Percentiles rank a stretch among this genome's conserved stretches.
These are phyloP conservation scores for Phylloporus rhodoxanthus DNA, from an alignment of 768 basidiomycete genomes.

Conservation along the genomic window DNA sequence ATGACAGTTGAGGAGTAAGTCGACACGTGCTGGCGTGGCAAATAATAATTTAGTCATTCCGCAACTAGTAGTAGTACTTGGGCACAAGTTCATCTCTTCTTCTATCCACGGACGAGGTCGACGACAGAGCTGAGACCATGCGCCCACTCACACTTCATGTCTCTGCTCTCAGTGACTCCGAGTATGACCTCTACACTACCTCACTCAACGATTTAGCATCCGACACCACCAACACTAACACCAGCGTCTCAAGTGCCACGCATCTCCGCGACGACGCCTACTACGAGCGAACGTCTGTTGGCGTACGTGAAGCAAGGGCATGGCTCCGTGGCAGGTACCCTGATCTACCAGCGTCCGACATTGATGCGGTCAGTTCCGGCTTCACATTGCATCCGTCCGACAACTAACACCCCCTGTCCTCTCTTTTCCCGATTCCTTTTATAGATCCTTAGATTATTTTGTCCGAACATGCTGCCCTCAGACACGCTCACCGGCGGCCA, in stretches of 20 bases:
- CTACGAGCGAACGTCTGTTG: constrained; percentile 50
- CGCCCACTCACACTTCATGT: constrained; percentile 63
- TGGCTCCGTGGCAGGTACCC: constrained; percentile 72
- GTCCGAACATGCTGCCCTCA: constrained; percentile 44
- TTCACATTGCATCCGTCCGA: neutral
- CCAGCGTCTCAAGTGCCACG: neutral
- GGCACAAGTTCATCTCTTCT: neutral
- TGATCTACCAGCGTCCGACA: constrained; percentile 41
- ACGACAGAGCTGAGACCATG: constrained; percentile 32
- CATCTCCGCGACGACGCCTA: constrained; percentile 38
- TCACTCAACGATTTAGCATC: constrained; percentile 50
- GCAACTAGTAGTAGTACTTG: neutral
- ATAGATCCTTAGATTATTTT: constrained; percentile 64
- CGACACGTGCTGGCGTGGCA: constrained; percentile 10
- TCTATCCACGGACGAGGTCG: neutral
- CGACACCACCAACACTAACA: constrained; percentile 27
- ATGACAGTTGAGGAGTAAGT: constrained; percentile 1
- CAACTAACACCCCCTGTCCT: neutral
- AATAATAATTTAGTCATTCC: neutral
- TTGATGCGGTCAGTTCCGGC: constrained; percentile 50
- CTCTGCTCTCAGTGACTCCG: constrained; percentile 69
- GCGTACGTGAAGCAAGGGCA: constrained; percentile 62
- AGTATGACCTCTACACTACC: constrained; percentile 63
- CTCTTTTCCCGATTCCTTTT: neutral
- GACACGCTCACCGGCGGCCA: constrained; percentile 62